Base-by-base conservation (phyloP, 2,329 filamentous ascomycete genomes). In the Emmonsia crescens region DNA sequence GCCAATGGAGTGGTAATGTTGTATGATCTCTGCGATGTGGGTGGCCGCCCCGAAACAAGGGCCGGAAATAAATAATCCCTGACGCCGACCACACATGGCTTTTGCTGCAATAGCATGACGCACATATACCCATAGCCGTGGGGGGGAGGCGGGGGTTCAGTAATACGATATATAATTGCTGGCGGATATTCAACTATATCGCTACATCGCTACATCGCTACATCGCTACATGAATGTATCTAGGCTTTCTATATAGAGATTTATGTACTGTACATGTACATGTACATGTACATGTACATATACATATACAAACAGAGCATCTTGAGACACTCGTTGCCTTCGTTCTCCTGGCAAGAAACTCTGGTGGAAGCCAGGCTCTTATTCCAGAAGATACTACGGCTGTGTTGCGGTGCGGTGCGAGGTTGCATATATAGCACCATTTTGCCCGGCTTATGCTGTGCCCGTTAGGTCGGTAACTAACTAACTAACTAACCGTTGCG, bases 31-130 rank as follows among this genome's bases (percentile, higher is more conserved):
- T n/a, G n/a, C 51, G 19, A 36, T 36, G 31, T 54, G 51, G 36
- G 51, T 54, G 51, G 51, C 29, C 12, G 29, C 19, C 29, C 27
- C 19, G 16, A n/a, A 31, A 6, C 12, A 9, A 14, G 36, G 36
- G 21, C 3, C 1, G n/a, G 16, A 33, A 16, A 33, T 24, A 4
- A 2, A 16, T 31, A 33, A 56, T 42, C 54, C 54, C 33, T 56
- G 51, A 5, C 29, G 9, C 16, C 27, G 29, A 36, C 10, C 40
- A 5, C 54, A 56, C 54, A 56, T 56, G 54, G 54, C 54, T 3
- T 56, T 56, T 56, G n/a, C 54, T 56, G 54, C 33, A 56, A 56
- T 56, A 56, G n/a, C n/a, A 56, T 56, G 33, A 56, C 54, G n/a
- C 19, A 56, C 33, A 56, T 56, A 56, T 56, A 54, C 8, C 8